A percentile compares a stretch with the other conserved stretches of the same genome.
phyloP scores from a whole-genome alignment of 2,329 filamentous ascomycete genomes.

The Colletotrichum musae region DNA sequence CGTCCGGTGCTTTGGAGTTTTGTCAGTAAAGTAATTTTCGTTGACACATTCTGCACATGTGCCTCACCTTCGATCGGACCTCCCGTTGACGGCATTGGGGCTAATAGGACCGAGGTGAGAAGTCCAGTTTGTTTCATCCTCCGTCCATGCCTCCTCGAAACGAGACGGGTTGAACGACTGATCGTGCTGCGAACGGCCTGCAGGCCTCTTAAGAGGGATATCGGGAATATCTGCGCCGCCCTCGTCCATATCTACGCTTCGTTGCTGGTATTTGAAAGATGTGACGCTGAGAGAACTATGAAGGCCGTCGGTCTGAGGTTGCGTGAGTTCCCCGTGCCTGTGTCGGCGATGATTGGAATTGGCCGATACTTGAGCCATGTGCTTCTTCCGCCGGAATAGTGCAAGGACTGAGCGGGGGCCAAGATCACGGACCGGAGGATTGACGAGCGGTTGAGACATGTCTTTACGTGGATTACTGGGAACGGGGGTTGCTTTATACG shows the following conservation, averaged over 20 bases:
- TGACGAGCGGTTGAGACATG: not conserved
- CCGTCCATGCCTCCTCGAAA: slow-evolving; percentile 35
- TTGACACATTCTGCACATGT: not conserved
- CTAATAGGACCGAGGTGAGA: slow-evolving; percentile 30
- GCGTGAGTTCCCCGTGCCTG: slow-evolving; percentile 26
- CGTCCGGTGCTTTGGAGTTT: slow-evolving; percentile 5
- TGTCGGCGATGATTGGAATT: slow-evolving; percentile 24
- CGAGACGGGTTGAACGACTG: slow-evolving; percentile 24
- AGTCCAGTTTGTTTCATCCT: slow-evolving; percentile 34
- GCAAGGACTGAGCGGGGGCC: slow-evolving; percentile 20
- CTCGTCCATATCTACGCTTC: slow-evolving; percentile 28
- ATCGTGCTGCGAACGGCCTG: slow-evolving; percentile 1
- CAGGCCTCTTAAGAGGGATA: slow-evolving; percentile 43
- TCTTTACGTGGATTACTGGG: not conserved
- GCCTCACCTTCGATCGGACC: slow-evolving; percentile 26
- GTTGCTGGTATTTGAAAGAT: slow-evolving; percentile 10
- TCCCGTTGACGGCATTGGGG: slow-evolving; percentile 13
- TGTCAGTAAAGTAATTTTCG: not conserved
- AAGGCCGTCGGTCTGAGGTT: slow-evolving; percentile 6
- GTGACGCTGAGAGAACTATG: slow-evolving; percentile 27
- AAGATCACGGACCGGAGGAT: slow-evolving; percentile 3
- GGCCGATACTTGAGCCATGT: slow-evolving; percentile 33
- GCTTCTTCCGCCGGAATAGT: slow-evolving; percentile 28
- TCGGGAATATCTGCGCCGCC: slow-evolving; percentile 43
- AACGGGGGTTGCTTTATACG: slow-evolving; percentile 24